A percentile compares a stretch with the other conserved stretches of the same genome.
Evolutionary conservation across 805 yeast species (phyloP).

Genomic region (Metschnikowia borealis): DNA sequence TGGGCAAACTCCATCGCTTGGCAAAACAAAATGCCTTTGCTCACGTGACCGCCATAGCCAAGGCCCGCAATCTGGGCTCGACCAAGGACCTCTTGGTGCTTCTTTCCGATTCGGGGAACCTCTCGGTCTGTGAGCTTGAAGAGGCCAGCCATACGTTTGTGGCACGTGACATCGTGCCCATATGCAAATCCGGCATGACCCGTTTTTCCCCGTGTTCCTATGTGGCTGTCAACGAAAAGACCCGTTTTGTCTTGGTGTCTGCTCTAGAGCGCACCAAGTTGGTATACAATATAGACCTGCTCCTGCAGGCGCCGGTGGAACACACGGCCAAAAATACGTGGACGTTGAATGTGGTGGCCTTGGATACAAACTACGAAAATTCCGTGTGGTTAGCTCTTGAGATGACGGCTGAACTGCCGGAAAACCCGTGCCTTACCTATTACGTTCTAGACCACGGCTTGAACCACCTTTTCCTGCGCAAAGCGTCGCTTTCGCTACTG

Average conservation of each 20-base stretch:
- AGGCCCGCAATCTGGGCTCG: constrained; percentile 51
- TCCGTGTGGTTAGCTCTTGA: constrained; percentile 85
- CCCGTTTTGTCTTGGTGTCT: constrained; percentile 63
- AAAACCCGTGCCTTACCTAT: constrained; percentile 43
- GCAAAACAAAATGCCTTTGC: constrained; percentile 51
- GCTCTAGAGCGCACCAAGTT: constrained; percentile 73
- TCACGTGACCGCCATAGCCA: constrained; percentile 48
- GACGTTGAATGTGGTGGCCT: constrained; percentile 50
- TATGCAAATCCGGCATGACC: constrained; percentile 69
- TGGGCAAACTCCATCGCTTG: constrained; percentile 50
- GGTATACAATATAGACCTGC: constrained; percentile 54
- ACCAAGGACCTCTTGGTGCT: constrained; percentile 56
- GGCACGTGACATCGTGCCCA: constrained; percentile 58
- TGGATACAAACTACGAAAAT: constrained; percentile 77
- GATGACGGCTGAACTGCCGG: constrained; percentile 18
- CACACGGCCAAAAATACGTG: constrained; percentile 48
- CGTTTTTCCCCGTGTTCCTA: constrained; percentile 73
- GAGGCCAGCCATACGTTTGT: constrained; percentile 38
- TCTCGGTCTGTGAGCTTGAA: constrained; percentile 50
- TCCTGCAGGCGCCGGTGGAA: constrained; percentile 63
- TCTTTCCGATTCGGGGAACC: constrained; percentile 76
- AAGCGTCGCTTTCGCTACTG: constrained; percentile 14
- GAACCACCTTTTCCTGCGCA: constrained; percentile 61
- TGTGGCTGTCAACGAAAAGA: constrained; percentile 64
- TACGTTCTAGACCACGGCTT: constrained; percentile 86